Percentiles rank a stretch among this genome's conserved stretches.
Conservation (phyloP, 2,329 filamentous ascomycete species). For the Colletotrichum sojae region DNA sequence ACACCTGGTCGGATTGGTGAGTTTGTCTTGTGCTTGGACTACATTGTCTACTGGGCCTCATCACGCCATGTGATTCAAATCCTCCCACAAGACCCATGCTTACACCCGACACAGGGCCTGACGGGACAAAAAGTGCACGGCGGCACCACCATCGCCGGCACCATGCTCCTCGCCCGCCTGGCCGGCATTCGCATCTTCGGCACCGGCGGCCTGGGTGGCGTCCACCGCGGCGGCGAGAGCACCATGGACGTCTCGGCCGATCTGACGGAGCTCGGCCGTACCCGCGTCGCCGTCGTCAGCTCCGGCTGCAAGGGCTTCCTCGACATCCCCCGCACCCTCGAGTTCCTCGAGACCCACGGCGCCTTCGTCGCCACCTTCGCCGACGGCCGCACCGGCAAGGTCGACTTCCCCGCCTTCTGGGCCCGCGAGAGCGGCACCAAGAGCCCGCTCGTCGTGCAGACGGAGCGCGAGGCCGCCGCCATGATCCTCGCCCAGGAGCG, state of each 20-base stretch:
- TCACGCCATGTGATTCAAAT: too few relatives aligned
- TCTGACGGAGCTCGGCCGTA: constrained; percentile 92
- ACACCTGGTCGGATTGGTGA: constrained; percentile 82
- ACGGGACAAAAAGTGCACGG: constrained; percentile 81
- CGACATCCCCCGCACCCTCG: constrained; percentile 90
- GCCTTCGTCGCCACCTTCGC: constrained; percentile 92
- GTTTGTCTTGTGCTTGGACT: constrained; percentile 45
- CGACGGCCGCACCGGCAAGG: constrained; percentile 78
- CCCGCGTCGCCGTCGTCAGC: constrained; percentile 88
- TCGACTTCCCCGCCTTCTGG: constrained; percentile 96
- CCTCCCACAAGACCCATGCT: background rate
- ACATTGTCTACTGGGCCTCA: background rate
- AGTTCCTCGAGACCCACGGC: constrained; percentile 80
- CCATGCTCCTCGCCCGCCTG: constrained; percentile 88
- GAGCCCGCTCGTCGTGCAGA: constrained; percentile 82
- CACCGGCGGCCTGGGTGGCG: constrained; percentile 93
- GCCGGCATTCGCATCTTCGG: constrained; percentile 95
- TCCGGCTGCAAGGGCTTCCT: constrained; percentile 97
- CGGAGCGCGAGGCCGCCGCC: constrained; percentile 88
- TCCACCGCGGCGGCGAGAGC: constrained; percentile 88
- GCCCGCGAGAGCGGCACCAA: constrained; percentile 86
- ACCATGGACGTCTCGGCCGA: constrained; percentile 97
- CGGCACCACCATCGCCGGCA: constrained; percentile 93
- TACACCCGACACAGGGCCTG: constrained; percentile 63
- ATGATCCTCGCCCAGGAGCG: constrained; percentile 85